Conservation (phyloP, 352 stramenopile species). For the Phytophthora hibernalis region DNA sequence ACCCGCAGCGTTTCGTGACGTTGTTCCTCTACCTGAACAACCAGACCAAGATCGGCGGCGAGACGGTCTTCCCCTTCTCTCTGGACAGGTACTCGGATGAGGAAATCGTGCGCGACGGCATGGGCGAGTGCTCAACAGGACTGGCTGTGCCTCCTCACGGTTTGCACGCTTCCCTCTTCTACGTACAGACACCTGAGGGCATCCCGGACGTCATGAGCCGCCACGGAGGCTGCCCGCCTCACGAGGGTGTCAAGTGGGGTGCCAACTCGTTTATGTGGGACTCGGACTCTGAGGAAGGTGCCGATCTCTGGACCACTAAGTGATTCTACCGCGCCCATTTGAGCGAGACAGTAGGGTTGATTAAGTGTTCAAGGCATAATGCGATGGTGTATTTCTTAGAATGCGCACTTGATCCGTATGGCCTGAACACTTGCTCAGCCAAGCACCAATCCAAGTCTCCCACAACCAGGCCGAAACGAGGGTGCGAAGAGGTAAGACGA, state of each 20-base stretch:
- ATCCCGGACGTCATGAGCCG: slow-evolving; percentile 79
- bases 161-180: slow-evolving; percentile 85
- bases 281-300: slow-evolving; percentile 81
- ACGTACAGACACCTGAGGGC: slow-evolving; percentile 82
- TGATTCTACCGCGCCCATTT: slow-evolving; percentile 27
- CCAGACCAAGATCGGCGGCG: slow-evolving; percentile 93
- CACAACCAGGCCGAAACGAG: too few relatives aligned
- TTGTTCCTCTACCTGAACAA: slow-evolving; percentile 98
- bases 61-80: slow-evolving; percentile 97
- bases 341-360: not conserved
- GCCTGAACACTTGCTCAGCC: too few relatives aligned
- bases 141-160: slow-evolving; percentile 75
- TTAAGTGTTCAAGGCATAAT: not conserved
- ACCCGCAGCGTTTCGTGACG: slow-evolving; percentile 96
- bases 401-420: too few relatives aligned
- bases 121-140: slow-evolving; percentile 82
- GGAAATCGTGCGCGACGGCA: slow-evolving; percentile 73
- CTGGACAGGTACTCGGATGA: slow-evolving; percentile 76
- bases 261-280: slow-evolving; percentile 92
- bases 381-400: too few relatives aligned
- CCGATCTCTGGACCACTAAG: slow-evolving; percentile 83
- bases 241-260: slow-evolving; percentile 88
- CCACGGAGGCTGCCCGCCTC: slow-evolving; percentile 85
- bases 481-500: too few relatives aligned
- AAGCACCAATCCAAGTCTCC: too few relatives aligned